Percentiles rank a stretch among this genome's conserved stretches.
Conservation (phyloP, 352 stramenopile species). For the Pelagophyceae sp. region DNA sequence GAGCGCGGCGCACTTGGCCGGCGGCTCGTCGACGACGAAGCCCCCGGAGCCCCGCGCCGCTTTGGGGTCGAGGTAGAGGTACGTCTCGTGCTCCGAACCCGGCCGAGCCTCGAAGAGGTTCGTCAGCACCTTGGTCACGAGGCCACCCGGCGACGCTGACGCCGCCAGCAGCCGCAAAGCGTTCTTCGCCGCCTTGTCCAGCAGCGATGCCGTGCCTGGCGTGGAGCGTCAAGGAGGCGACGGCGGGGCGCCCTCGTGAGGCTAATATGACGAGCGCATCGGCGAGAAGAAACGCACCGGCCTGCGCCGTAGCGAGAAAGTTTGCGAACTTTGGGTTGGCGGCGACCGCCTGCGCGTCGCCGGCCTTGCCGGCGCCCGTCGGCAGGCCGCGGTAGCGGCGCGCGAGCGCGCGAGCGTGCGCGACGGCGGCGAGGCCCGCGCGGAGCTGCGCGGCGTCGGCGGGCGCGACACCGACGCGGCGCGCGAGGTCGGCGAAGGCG, state of each 20-base stretch:
- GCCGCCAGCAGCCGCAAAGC: conserved; percentile 19
- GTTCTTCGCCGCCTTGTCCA: conserved; percentile 32
- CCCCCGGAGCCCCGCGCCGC: conserved; percentile 48
- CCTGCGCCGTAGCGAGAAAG: no score
- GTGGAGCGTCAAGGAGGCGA: no score
- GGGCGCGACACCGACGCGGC: conserved; percentile 27
- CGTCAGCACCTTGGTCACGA: conserved; percentile 57
- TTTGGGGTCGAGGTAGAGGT: conserved; percentile 61
- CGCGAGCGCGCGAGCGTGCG: conserved; percentile 17
- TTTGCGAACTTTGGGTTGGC: no score
- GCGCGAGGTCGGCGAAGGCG: conserved; percentile 45
- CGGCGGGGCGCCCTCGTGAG: no score
- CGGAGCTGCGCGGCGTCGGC: conserved; percentile 14
- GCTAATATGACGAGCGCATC: no score
- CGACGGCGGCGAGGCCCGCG: conserved; percentile 39
- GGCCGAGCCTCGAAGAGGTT: conserved; percentile 58
- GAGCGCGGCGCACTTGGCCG: conserved; percentile 37
- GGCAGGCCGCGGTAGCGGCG: no score
- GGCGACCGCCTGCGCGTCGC: conserved; percentile 22
- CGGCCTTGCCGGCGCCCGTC: no score
- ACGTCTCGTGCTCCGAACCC: conserved; percentile 61
- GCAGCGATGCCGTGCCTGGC: conserved; percentile 18
- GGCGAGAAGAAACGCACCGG: no score
- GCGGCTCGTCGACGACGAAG: conserved; percentile 41
- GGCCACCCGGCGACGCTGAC: conserved; percentile 43